Evolutionary conservation across 2,329 filamentous ascomycete genomes (phyloP), one percentile per base, ranked within the genome.

Genomic region (Penicillium sp.): DNA sequence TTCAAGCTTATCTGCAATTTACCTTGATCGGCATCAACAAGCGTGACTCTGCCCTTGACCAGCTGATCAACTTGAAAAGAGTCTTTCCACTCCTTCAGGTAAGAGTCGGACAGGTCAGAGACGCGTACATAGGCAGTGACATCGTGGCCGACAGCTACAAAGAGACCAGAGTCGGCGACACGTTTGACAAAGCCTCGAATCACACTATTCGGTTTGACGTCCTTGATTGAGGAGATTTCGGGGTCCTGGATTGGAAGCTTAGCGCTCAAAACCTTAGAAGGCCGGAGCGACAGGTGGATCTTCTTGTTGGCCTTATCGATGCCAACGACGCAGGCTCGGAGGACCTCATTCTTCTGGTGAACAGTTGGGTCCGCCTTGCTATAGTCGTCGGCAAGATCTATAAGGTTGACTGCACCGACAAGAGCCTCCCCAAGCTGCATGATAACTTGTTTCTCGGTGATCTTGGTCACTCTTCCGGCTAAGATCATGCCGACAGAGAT

Each of bases 11-110:
- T 74, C 60, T 93, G 86, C 17, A 94, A 68, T 52, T 88, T 85
- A 40, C 80, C 79, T 16, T 79, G 71, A 25, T 74, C 72, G 4
- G 72, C 55, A 52, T 95, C 84, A 16, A 89, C 76, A 2, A 79
- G 71, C 31, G 84, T 77, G 42, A 98, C 74, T 48, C 90, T 86
- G 35, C 88, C 92, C 64, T 84, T 87, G 37, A 98, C 87, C 4
- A 98, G 74, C 64, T 96, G 88, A 55, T 94, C 87, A 32, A 90
- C 70, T 54, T 92, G 81, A 67, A 90, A 95, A 30, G 82, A 73
- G 23, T 85, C 79, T 68, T 95, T 93, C 92, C 92, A 98, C 44
- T 96, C 86, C 65, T 96, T 96, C 54, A 98, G 69, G 61, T 82
- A 98, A 6, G 79, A 76, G 60, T 98, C 92, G 0, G 89, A 95